Percentiles rank a stretch among this genome's conserved stretches.
These are phyloP conservation scores for Calonectria hawksworthii DNA, from an alignment of 2,329 filamentous ascomycete genomes.

Conservation along the genomic window DNA sequence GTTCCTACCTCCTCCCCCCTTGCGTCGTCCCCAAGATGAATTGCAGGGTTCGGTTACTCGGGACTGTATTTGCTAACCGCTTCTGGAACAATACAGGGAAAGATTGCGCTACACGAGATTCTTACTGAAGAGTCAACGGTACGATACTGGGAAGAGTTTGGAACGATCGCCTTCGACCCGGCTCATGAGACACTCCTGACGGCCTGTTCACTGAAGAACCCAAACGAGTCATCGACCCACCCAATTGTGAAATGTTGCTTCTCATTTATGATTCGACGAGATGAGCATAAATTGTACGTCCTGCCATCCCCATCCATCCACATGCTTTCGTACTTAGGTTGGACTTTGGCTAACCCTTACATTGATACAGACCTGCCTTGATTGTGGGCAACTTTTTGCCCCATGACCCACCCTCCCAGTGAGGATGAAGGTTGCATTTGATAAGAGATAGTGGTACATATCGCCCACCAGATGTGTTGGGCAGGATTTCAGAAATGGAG, in stretches of 20 bases:
- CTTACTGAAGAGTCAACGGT: slow-evolving; percentile 95
- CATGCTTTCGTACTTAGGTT: background rate
- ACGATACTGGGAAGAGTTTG: slow-evolving; percentile 99
- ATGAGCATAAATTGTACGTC: slow-evolving; percentile 94
- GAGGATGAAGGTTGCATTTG: slow-evolving; percentile 18
- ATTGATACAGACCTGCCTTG: slow-evolving; percentile 79
- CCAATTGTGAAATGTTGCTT: slow-evolving; percentile 93
- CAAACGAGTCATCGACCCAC: slow-evolving; percentile 76
- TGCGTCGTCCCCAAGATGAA: slow-evolving; percentile 3
- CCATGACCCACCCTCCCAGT: slow-evolving; percentile 71
- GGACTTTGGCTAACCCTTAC: slow-evolving; percentile 48
- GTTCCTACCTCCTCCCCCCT: slow-evolving; percentile 52
- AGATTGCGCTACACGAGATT: slow-evolving; percentile 95
- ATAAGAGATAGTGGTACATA: slow-evolving; percentile 19
- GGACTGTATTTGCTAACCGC: slow-evolving; percentile 30
- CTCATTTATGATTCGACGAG: slow-evolving; percentile 94
- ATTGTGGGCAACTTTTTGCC: slow-evolving; percentile 98
- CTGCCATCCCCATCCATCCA: background rate
- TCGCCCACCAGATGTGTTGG: slow-evolving; percentile 5
- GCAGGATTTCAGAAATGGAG: slow-evolving; percentile 2
- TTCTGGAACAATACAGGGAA: slow-evolving; percentile 73
- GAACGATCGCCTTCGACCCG: slow-evolving; percentile 95
- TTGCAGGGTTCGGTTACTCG: background rate
- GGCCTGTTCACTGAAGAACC: slow-evolving; percentile 90
- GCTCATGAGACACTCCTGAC: slow-evolving; percentile 96